These are phyloP conservation scores for Colletotrichum echinochloae DNA, from an alignment of 2,329 filamentous ascomycete species.

Conservation along the genomic window DNA sequence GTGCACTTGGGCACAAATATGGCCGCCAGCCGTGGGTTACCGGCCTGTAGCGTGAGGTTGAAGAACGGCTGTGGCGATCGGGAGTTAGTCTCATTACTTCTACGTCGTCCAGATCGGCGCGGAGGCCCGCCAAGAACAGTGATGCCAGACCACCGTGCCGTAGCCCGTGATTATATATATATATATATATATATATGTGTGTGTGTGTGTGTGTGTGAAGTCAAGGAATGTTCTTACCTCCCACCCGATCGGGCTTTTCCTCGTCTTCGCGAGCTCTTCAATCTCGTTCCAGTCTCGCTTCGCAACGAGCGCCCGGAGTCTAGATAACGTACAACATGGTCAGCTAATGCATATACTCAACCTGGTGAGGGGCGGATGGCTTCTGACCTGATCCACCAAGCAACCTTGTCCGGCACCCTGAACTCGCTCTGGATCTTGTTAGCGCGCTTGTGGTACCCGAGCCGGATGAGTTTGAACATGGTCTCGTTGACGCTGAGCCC, in stretches of 20 bases:
- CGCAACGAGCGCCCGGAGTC: constrained; percentile 87
- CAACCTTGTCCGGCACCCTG: constrained; percentile 90
- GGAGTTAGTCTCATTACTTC: constrained; percentile 4
- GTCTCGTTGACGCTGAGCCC: constrained; percentile 93
- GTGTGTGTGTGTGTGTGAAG: neutral
- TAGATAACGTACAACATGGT: constrained; percentile 46
- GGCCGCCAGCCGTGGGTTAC: constrained; percentile 87
- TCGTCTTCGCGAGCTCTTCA: constrained; percentile 82
- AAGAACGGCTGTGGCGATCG: constrained; percentile 79
- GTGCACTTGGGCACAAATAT: constrained; percentile 91
- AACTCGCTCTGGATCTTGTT: constrained; percentile 93
- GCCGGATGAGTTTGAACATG: constrained; percentile 85
- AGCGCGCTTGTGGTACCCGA: constrained; percentile 85
- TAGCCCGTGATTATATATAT: neutral
- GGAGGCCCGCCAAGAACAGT: neutral
- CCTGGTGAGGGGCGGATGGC: neutral
- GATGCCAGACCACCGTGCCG: neutral
- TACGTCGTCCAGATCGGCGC: neutral
- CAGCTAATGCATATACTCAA: neutral
- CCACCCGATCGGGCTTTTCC: constrained; percentile 96
- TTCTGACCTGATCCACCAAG: constrained; percentile 81
- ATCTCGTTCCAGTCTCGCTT: constrained; percentile 93
- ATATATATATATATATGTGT: neutral
- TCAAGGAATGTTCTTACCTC: constrained; percentile 71
- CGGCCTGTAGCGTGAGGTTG: constrained; percentile 87